Base-by-base conservation (phyloP, 2,329 filamentous ascomycete genomes). In the Eutypella sp. region DNA sequence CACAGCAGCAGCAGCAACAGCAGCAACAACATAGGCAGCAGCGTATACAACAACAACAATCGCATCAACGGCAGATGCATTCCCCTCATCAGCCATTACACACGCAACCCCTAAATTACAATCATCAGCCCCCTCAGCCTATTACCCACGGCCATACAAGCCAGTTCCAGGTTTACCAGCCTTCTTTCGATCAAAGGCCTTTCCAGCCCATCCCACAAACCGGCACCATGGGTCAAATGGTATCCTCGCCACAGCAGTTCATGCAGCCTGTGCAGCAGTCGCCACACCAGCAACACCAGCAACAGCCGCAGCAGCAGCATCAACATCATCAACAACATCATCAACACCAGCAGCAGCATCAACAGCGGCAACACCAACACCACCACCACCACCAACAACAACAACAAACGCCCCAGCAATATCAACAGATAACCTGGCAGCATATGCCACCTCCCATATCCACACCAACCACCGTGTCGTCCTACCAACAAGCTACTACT, bases 401-500 rank as follows among this genome's bases (percentile, higher is more conserved):
- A n/a, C n/a, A n/a, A n/a, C n/a, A n/a, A n/a, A n/a, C 42, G 34
- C 46, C 44, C 22, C 29, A 27, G 22, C 43, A 40, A 20, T 42
- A 46, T 22, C 27, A 48, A 15, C 64, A 68, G 27, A 47, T 54
- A 33, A 46, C 51, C 39, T 59, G 57, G 51, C 55, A 60, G 15
- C 56, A 55, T 5, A 57, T 60, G 50, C 54, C 55, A 5, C 59
- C 58, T 24, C 62, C 58, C 6, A 50, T 55, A 45, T 53, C 57
- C 8, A 48, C 55, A 41, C 47, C 54, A 36, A 29, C 52, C 44
- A 39, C 54, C 18, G 42, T 46, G n/a, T 22, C 46, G 16, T 41
- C 48, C 8, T 53, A 50, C 22, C 18, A 84, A 71, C 58, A 84
- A 80, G 50, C 75, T 71, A 54, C 75, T 71, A 60, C 78, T 76